These are phyloP conservation scores for Tulasnella sp. DNA, from an alignment of 768 basidiomycete genomes.

Conservation along the genomic window DNA sequence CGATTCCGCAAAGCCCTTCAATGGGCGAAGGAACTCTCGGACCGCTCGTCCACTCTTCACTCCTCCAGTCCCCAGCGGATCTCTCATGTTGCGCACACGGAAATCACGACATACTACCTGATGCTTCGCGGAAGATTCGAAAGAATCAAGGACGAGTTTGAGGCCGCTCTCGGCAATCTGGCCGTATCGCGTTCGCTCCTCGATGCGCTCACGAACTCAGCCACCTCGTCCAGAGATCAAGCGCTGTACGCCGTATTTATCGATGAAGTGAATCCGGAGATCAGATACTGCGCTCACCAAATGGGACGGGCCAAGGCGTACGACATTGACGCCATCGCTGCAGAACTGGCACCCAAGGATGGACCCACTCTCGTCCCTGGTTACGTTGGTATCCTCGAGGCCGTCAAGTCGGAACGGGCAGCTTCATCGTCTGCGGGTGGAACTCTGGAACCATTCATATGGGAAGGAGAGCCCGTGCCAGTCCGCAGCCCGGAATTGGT, in stretches of 20 bases:
- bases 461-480: slow-evolving; percentile 82
- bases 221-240: slow-evolving; percentile 75
- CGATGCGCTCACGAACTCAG: slow-evolving; percentile 58
- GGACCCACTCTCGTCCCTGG: slow-evolving; percentile 60
- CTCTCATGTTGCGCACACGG: slow-evolving; percentile 56
- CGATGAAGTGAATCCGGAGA: slow-evolving; percentile 86
- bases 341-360: slow-evolving; percentile 56
- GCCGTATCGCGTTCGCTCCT: slow-evolving; percentile 73
- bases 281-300: slow-evolving; percentile 88
- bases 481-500: slow-evolving; percentile 89
- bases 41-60: slow-evolving; percentile 66
- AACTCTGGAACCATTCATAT: slow-evolving; percentile 54
- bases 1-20: slow-evolving; percentile 75
- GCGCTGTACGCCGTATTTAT: slow-evolving; percentile 79
- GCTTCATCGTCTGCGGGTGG: background rate
- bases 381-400: slow-evolving; percentile 53
- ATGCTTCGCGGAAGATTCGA: slow-evolving; percentile 79
- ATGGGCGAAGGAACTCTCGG: slow-evolving; percentile 70
- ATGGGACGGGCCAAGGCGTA: slow-evolving; percentile 74
- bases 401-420: slow-evolving; percentile 41
- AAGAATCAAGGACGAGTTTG: slow-evolving; percentile 70
- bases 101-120: slow-evolving; percentile 74
- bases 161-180: slow-evolving; percentile 63
- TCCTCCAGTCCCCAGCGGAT: slow-evolving; percentile 42
- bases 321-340: slow-evolving; percentile 71